Conservation (phyloP, 768 basidiomycete genomes). For the Leccinum boreale region DNA sequence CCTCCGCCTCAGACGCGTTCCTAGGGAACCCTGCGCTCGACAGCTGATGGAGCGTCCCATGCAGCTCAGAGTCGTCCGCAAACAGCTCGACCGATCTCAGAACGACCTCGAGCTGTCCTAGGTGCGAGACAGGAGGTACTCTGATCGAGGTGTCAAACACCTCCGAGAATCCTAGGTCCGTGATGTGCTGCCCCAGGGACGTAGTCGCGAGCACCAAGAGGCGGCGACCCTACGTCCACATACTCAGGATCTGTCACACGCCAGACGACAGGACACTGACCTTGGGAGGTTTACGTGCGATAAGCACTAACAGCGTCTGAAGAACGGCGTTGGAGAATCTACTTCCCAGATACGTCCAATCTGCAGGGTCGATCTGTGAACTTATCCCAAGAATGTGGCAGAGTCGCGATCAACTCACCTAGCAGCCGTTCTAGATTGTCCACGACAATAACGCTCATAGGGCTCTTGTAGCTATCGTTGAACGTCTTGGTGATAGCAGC, state of each 20-base stretch:
- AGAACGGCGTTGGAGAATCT: constrained; percentile 93
- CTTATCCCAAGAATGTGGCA: not conserved
- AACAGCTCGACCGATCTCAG: constrained; percentile 81
- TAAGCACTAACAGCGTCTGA: constrained; percentile 84
- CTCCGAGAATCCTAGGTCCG: constrained; percentile 86
- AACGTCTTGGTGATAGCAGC: constrained; percentile 90
- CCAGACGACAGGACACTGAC: constrained; percentile 36
- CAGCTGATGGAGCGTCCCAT: constrained; percentile 61
- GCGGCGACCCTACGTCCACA: constrained; percentile 70
- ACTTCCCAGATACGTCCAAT: constrained; percentile 97
- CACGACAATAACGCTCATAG: constrained; percentile 91
- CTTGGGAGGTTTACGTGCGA: constrained; percentile 90
- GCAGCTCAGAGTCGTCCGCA: constrained; percentile 46
- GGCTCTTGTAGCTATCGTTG: constrained; percentile 95
- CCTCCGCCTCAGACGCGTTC: constrained; percentile 39
- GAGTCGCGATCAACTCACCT: constrained; percentile 46
- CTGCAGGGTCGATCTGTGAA: constrained; percentile 38
- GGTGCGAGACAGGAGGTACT: constrained; percentile 75
- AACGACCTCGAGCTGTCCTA: constrained; percentile 71
- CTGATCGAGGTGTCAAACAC: constrained; percentile 85
- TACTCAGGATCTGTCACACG: constrained; percentile 7
- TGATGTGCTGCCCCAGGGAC: constrained; percentile 80
- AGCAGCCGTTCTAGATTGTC: constrained; percentile 92
- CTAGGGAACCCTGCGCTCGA: constrained; percentile 67
- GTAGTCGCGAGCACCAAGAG: constrained; percentile 91